These are phyloP conservation scores for Phytophthora kernoviae DNA, from an alignment of 352 stramenopile genomes.

Conservation along the genomic window DNA sequence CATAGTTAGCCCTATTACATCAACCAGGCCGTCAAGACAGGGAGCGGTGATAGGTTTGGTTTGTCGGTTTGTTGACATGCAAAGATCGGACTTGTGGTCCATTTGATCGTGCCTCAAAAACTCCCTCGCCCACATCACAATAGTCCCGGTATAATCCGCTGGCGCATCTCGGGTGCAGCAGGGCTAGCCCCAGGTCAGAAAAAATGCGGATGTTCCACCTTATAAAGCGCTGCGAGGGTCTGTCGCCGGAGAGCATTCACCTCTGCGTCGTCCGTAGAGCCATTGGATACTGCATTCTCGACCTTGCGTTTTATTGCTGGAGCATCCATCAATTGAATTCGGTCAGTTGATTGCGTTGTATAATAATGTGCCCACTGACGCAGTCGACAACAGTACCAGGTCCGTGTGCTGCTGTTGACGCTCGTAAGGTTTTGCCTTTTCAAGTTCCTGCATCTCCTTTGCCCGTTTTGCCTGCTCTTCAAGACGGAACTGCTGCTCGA, in stretches of 20 bases:
- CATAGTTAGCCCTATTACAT: constrained; percentile 28
- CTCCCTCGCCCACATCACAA: constrained; percentile 5
- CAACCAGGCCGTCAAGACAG: background rate
- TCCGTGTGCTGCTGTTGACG: constrained; percentile 13
- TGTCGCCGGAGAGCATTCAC: constrained; percentile 56
- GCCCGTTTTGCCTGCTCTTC: constrained; percentile 69
- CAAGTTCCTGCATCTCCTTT: constrained; percentile 47
- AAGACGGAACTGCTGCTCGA: constrained; percentile 70
- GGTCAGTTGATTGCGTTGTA: background rate
- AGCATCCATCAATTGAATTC: background rate
- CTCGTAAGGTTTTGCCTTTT: constrained; percentile 24
- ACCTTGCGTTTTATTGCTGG: constrained; percentile 61
- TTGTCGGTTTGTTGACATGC: constrained; percentile 17
- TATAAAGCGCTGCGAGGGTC: constrained; percentile 66
- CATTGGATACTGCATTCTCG: constrained; percentile 23
- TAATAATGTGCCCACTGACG: background rate
- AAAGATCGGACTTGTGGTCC: constrained; percentile 13
- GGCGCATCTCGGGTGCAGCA: background rate
- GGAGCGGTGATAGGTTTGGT: constrained; percentile 13
- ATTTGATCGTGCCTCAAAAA: constrained; percentile 20
- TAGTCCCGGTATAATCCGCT: too few species aligned
- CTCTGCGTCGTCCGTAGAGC: constrained; percentile 38
- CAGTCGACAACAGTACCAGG: constrained; percentile 44
- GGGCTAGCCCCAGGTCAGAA: constrained; percentile 25
- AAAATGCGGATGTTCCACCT: constrained; percentile 69